Evolutionary conservation across 768 basidiomycete species (phyloP).

Genomic region (Cyathus striatus): DNA sequence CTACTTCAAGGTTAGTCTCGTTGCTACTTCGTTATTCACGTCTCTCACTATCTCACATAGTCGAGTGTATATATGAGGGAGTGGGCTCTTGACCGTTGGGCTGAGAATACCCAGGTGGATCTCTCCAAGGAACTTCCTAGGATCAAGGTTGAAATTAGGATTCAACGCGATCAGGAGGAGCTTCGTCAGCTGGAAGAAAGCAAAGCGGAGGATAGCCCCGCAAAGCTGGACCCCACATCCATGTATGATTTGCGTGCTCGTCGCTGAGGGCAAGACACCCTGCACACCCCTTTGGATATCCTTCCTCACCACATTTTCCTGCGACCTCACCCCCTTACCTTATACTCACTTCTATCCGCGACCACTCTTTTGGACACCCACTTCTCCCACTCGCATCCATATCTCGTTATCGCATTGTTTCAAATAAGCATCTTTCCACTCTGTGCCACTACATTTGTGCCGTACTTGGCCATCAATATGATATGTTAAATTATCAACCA

Average conservation of each 20-base stretch:
- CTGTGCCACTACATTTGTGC: background rate
- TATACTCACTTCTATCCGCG: background rate
- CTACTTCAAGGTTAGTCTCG: conserved; percentile 66
- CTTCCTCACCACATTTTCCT: background rate
- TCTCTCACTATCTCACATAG: conserved; percentile 26
- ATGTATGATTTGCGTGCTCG: background rate
- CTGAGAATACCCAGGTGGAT: conserved; percentile 53
- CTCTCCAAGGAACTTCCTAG: conserved; percentile 53
- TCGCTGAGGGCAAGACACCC: background rate
- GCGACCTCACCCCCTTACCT: background rate
- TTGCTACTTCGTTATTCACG: background rate
- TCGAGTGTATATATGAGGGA: conserved; percentile 78
- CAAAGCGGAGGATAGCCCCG: conserved; percentile 3
- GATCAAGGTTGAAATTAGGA: conserved; percentile 52
- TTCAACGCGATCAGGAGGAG: conserved; percentile 29
- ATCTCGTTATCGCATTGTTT: conserved; percentile 4
- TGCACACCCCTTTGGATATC: background rate
- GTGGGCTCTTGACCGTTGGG: conserved; percentile 82
- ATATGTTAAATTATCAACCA: background rate
- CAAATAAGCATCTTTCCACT: background rate
- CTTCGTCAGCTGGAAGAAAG: conserved; percentile 11
- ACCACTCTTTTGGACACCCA: background rate
- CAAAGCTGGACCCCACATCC: background rate
- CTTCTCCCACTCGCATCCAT: background rate
- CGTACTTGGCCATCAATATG: background rate